Conservation (phyloP, 306 rosid species). For the Parietaria judaica region DNA sequence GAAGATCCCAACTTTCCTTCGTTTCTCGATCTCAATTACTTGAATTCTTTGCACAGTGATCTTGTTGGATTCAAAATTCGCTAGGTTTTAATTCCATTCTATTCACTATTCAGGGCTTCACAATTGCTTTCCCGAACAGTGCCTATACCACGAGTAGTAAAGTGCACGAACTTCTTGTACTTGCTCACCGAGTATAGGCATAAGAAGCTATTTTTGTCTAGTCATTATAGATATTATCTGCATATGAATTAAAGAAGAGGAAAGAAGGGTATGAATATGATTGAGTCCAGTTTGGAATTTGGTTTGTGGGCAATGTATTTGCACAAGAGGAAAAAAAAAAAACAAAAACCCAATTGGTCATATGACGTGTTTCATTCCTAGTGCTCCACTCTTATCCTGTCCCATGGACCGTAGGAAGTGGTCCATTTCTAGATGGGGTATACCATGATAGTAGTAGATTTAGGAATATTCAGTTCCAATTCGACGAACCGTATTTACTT, state of each 20-base stretch:
- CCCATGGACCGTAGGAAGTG: slow-evolving; percentile 10
- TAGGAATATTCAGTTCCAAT: slow-evolving; percentile 1
- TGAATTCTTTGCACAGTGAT: not conserved
- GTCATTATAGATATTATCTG: not conserved
- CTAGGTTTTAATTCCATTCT: too few relatives aligned
- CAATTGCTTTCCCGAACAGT: too few relatives aligned
- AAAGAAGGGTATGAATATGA: not conserved
- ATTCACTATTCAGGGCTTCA: too few relatives aligned
- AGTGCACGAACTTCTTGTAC: not conserved
- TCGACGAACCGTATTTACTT: not conserved
- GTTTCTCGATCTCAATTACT: not conserved
- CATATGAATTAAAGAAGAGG: not conserved
- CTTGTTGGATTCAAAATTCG: too few relatives aligned
- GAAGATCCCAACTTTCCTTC: not conserved
- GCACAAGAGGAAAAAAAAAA: slow-evolving; percentile 3
- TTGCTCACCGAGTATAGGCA: too few relatives aligned
- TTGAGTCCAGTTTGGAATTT: slow-evolving; percentile 9
- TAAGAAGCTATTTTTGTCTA: not conserved
- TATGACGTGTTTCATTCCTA: slow-evolving; percentile 4
- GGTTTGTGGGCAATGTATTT: not conserved
- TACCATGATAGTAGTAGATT: not conserved
- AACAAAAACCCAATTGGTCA: not conserved
- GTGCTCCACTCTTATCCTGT: slow-evolving; percentile 1
- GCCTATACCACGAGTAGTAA: not conserved
- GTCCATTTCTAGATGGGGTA: slow-evolving; percentile 12